Evolutionary conservation across 2,329 filamentous ascomycete species (phyloP), one percentile per base, ranked within the genome.

Genomic region (Cladobotryum mycophilum): DNA sequence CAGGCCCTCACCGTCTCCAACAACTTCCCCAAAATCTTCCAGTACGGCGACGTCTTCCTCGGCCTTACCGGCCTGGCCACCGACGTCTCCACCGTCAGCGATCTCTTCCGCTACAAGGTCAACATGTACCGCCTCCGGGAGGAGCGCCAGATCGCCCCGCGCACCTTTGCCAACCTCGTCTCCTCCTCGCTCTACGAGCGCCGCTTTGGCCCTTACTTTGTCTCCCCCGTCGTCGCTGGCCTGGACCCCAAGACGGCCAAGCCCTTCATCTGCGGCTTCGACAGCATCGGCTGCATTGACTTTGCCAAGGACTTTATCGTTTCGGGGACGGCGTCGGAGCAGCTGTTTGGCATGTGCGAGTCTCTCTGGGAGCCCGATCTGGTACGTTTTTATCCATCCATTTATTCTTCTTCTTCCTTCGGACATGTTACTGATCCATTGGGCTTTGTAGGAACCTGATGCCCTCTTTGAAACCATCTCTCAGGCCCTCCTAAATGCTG

Each of bases 21-120:
- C 85, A 93, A 97, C 85, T 97, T 97, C 80, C 93, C 93, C 76
- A 99, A 99, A 80, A 89, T 99, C 79, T 97, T 97, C 84, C 84
- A 86, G 72, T 97, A 95, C 80, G 90, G 89, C 66, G 89, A 92
- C 54, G 89, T 93, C 63, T 96, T 95, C 74, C 87, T 99, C 35
- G 93, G 93, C 51, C 84, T 99, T 55, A 97, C 93, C 4, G 93
- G 93, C 50, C 88, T 99, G 47, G 93, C 93, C 55, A 99, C 93
- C 62, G 93, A 99, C 70, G 90, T 99, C 58, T 82, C 82, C 58
- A 97, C 92, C 61, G 92, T 99, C 61, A 88, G 86, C 63, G 92
- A 99, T 74, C 86, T 97, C 60, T 95, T 99, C 82, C 90, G 93
- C 67, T 97, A 96, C 84, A 99, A 99, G 81, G 89, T 95, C 71